These are phyloP conservation scores for Moniliophthora roreri DNA, from an alignment of 1,284 basidiomycete species.

Conservation along the genomic window DNA sequence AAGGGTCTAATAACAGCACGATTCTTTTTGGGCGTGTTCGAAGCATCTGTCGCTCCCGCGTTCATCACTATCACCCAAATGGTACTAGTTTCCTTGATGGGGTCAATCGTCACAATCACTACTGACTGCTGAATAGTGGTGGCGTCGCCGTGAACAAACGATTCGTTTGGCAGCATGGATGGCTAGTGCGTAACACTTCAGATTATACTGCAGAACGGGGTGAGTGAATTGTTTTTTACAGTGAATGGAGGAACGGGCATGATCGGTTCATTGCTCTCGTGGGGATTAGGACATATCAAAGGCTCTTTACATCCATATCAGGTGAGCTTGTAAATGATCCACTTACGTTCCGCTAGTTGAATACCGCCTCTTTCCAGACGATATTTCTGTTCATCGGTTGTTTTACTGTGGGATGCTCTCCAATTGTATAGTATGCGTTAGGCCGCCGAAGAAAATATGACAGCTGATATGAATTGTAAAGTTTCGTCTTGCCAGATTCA, in stretches of 20 bases:
- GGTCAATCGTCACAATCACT: background rate
- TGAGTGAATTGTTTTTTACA: too few species aligned
- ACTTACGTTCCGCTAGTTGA: background rate
- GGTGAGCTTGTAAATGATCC: conserved; percentile 18
- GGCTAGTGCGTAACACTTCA: too few species aligned
- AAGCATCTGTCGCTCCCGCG: conserved; percentile 42
- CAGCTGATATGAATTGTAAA: conserved; percentile 10
- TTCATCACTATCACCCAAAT: conserved; percentile 46
- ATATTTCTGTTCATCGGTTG: conserved; percentile 52
- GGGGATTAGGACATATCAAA: conserved; percentile 41
- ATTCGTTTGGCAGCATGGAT: conserved; percentile 42
- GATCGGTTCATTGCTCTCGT: conserved; percentile 41
- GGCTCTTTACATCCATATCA: conserved; percentile 36
- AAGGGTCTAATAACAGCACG: conserved; percentile 36
- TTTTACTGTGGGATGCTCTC: conserved; percentile 41
- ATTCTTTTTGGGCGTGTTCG: conserved; percentile 44
- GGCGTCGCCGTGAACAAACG: conserved; percentile 44
- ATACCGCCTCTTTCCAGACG: conserved; percentile 25
- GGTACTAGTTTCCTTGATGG: conserved; percentile 20
- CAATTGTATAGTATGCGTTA: conserved; percentile 41
- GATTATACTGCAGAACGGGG: too few species aligned
- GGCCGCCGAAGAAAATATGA: background rate
- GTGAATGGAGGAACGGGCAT: conserved; percentile 39
- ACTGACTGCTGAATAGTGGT: conserved; percentile 30
- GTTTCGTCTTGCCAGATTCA: conserved; percentile 39